A percentile compares a stretch with the other conserved stretches of the same genome.
Evolutionary conservation across 2,329 filamentous ascomycete species (phyloP).

Genomic region (Phialocephala subalpina): DNA sequence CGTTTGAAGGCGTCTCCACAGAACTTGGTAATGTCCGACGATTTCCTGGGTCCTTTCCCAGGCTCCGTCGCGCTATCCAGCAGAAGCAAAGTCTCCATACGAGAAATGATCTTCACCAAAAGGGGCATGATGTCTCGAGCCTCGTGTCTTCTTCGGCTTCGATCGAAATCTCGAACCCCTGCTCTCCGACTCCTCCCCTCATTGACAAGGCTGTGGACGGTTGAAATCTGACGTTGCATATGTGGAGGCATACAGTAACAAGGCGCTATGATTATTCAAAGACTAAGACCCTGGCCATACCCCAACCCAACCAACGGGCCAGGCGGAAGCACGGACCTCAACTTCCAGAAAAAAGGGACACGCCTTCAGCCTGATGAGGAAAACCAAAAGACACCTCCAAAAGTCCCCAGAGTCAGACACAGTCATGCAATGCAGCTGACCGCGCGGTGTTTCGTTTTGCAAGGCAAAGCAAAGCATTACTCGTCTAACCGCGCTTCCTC

Average conservation of each 20-base stretch:
- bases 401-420: neutral
- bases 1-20: constrained; percentile 11
- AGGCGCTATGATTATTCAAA: neutral
- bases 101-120: constrained; percentile 23
- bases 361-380: constrained; percentile 29
- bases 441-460: constrained; percentile 24
- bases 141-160: constrained; percentile 30
- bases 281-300: neutral
- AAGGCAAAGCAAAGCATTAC: constrained; percentile 13
- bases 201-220: constrained; percentile 25
- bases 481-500: constrained; percentile 3
- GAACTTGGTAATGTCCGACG: constrained; percentile 30
- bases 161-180: constrained; percentile 23
- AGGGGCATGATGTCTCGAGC: constrained; percentile 27
- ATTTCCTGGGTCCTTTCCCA: constrained; percentile 27
- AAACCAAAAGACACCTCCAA: constrained; percentile 1
- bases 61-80: neutral
- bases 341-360: constrained; percentile 16
- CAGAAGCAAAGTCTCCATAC: constrained; percentile 4
- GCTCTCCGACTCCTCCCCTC: constrained; percentile 10
- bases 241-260: constrained; percentile 18
- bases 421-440: constrained; percentile 29
- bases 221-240: constrained; percentile 20
- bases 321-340: constrained; percentile 32
- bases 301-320: constrained; percentile 22